A percentile compares a stretch with the other conserved stretches of the same genome.
phyloP scores from a whole-genome alignment of 176 grass and related monocot species.

The Thinopyrum elongatum region DNA sequence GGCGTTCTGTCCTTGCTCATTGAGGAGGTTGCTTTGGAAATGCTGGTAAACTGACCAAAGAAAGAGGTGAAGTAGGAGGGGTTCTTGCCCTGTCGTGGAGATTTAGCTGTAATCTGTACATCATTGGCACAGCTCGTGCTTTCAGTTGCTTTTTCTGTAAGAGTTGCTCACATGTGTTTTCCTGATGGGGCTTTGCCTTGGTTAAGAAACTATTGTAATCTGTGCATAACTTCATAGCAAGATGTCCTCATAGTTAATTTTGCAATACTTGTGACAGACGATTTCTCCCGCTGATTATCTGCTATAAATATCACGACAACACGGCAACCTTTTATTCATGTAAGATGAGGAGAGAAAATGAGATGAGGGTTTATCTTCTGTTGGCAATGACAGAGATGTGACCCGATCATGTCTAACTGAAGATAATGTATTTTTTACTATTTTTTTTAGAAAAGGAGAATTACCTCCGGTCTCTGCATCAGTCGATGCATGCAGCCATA shows the following conservation, averaged over 20 bases:
- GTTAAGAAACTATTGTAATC: neutral
- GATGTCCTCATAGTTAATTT: neutral
- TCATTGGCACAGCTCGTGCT: slow-evolving; percentile 10
- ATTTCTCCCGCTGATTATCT: neutral
- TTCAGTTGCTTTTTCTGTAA: neutral
- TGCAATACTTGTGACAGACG: neutral
- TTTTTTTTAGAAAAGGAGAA: no score
- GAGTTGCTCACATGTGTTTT: neutral
- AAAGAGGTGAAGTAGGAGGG: neutral
- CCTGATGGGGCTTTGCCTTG: neutral
- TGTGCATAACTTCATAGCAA: slow-evolving; percentile 11
- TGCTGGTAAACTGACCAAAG: slow-evolving; percentile 1
- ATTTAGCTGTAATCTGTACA: neutral
- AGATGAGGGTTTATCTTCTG: no score
- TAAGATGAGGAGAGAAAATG: neutral
- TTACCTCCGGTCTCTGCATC: no score
- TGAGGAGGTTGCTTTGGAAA: slow-evolving; percentile 51
- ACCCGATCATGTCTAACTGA: no score
- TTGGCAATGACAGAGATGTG: no score
- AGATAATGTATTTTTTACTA: no score
- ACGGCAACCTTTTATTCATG: neutral
- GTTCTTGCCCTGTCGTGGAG: neutral
- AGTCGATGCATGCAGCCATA: no score
- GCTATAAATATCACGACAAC: neutral
- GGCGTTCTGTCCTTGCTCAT: slow-evolving; percentile 46